These are phyloP conservation scores for Wickerhamiella sergipiensis DNA, from an alignment of 805 yeast genomes.

Conservation along the genomic window DNA sequence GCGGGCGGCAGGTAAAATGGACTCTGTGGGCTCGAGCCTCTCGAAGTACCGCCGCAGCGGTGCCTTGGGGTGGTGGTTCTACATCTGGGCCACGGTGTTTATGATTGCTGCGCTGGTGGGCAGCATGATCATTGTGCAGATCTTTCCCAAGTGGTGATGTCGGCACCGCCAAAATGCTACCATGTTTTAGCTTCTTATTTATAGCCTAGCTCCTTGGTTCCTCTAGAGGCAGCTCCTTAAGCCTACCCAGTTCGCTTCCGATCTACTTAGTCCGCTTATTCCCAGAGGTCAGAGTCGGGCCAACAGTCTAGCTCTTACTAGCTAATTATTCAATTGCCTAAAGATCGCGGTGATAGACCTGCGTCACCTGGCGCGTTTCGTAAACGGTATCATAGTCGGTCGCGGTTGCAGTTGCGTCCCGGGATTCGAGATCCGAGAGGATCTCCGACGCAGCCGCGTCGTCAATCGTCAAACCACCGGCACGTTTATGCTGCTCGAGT, in stretches of 20 bases:
- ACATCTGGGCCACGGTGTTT: conserved; percentile 25
- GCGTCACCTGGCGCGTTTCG: conserved; percentile 5
- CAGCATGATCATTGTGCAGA: conserved; percentile 25
- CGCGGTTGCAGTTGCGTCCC: neutral
- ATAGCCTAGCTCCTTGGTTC: neutral
- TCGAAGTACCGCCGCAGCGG: conserved; percentile 22
- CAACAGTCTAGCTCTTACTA: no score
- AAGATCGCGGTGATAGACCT: neutral
- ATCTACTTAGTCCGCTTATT: no score
- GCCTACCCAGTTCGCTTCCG: no score
- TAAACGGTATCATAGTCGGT: conserved; percentile 5
- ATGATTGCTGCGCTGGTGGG: conserved; percentile 22
- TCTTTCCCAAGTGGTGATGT: conserved; percentile 26
- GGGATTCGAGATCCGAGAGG: neutral
- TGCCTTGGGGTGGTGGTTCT: conserved; percentile 30
- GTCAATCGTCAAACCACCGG: neutral
- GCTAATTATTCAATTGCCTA: no score
- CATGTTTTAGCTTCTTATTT: neutral
- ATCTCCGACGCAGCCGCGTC: neutral
- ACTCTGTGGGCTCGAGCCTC: conserved; percentile 24
- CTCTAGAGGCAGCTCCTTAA: no score
- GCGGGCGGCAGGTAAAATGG: conserved; percentile 24
- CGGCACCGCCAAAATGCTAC: neutral
- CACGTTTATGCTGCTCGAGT: neutral
- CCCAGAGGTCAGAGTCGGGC: no score